A percentile compares a stretch with the other conserved stretches of the same genome.
These are phyloP conservation scores for Pyrenophora seminiperda DNA, from an alignment of 2,329 filamentous ascomycete species.

Conservation along the genomic window DNA sequence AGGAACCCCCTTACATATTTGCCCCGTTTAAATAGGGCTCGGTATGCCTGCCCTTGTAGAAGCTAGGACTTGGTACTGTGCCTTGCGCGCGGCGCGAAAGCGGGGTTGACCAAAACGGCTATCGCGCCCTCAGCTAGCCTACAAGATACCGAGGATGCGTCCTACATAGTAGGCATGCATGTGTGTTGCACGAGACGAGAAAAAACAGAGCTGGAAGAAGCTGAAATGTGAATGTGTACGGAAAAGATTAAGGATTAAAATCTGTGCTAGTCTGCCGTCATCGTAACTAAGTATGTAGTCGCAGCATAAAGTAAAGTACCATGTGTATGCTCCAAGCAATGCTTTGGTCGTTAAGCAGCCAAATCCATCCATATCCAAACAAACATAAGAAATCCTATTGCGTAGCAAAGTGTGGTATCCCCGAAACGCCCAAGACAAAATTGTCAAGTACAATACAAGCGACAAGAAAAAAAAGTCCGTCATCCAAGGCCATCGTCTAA, in stretches of 20 bases:
- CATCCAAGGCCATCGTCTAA: constrained; percentile 19
- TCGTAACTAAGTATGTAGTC: constrained; percentile 2
- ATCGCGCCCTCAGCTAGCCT: background rate
- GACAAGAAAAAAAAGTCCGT: constrained; percentile 7
- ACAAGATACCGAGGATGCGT: constrained; percentile 1
- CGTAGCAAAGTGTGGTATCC: background rate
- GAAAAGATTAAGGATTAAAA: constrained; percentile 1
- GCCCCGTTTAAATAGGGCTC: background rate
- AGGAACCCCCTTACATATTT: background rate
- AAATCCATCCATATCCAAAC: background rate
- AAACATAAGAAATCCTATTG: constrained; percentile 8
- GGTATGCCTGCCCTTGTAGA: background rate
- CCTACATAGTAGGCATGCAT: background rate
- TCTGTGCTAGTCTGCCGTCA: background rate
- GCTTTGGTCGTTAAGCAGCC: background rate
- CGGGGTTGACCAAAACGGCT: constrained; percentile 4
- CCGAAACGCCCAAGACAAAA: constrained; percentile 11
- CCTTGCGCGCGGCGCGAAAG: background rate
- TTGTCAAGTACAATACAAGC: constrained; percentile 7
- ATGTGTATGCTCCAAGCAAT: constrained; percentile 1
- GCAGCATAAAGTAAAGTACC: background rate
- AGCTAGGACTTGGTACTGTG: background rate
- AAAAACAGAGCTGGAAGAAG: background rate
- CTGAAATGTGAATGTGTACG: background rate
- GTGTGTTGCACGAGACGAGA: background rate